Base-by-base conservation (phyloP, 2,329 filamentous ascomycete genomes). In the Ceratocystis colombiana region DNA sequence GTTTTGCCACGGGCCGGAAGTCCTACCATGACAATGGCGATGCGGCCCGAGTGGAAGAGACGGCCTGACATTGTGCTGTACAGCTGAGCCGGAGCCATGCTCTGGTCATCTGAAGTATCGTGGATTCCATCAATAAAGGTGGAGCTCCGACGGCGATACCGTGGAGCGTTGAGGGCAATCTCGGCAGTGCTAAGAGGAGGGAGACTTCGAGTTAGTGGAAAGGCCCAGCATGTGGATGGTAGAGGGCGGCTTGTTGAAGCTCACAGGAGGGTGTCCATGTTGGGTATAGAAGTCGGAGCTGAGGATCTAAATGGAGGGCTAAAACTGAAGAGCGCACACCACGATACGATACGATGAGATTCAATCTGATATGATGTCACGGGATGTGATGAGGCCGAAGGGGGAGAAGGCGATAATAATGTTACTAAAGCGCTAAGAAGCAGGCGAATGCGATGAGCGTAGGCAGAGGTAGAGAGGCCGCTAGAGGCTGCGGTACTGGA, bases 31-130 rank as follows among this genome's bases (percentile, higher is more conserved):
- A 94, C 93, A 72, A 99, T 97, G 61, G 93, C 93, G 74, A 99
- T 99, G 67, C 93, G 86, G 61, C 94, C 94, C 25, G 94, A 96
- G 76, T 99, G 94, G 75, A 99, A 99, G 37, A 99, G 85, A 53
- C 94, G 86, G 62, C 94, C 94, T 61, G 93, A 97, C 82, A 97
- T 96, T 64, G 94, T 99, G 75, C 91, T 96, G 79, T 99, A 99
- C 59, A 99, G 82, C 78, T 99, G 94, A 71, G 94, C 94, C 37
- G 94, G 94, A 4, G 94, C 94, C 83, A 96, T 84, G 71, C 93
- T 80, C 69, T 79, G 77, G 72, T 90, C 90, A 73, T 92, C 88
- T 7, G 89, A 85, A 65, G 96, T 82, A 79, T 97, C 93, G 77
- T 97, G 93, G 72, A 97, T 96, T 70, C 90, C 93, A 80, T 97